Base-by-base conservation (phyloP, 192 early-diverging fungal species). In the Coemansia sp. region DNA sequence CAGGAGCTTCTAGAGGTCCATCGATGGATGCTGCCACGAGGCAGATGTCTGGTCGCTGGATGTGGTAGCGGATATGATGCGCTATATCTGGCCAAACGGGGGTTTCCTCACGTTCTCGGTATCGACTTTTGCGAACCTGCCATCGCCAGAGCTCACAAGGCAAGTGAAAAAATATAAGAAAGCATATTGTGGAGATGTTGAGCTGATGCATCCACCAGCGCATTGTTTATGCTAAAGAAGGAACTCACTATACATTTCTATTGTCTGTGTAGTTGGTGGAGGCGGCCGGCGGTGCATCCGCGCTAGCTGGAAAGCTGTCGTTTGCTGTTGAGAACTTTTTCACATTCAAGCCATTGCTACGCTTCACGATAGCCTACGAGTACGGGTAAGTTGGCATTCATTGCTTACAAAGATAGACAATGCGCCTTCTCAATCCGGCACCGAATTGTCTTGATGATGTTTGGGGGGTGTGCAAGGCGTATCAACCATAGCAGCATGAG, bases 11-110 rank as follows among this genome's bases (percentile, higher is more conserved):
- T 84, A 19, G 81, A 78, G 42, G 69, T 72, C 23, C 73, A 73
- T 35, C 64, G 72, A 23, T 84, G 76, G 76, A 70, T 76, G 46
- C 62, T 84, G 58, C 81, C 81, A n/a, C 68, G 65, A 14, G 80
- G 80, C 13, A 72, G 80, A 17, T 76, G 74, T 39, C 69, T 82
- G 62, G 66, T 82, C 9, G 72, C 80, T 10, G 80, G 80, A 16
- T 82, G 80, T 68, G 80, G 80, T n/a, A 65, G 68, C 28, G 89
- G 92, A 8, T 85, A 91, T 61, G 94, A 96, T 70, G 91, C 92
- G n/a, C 68, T 90, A 67, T 89, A 84, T 62, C 70, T 94, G 42
- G 87, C 91, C 23, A 85, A 78, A n/a, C 68, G 75, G 0, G 75
- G 80, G 11, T 52, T 74, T 26, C 65, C 77, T 11, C 76, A 84